Evolutionary conservation across 306 rosid genomes (phyloP), one percentile per base, ranked within the genome.

Genomic region (Senna tora): DNA sequence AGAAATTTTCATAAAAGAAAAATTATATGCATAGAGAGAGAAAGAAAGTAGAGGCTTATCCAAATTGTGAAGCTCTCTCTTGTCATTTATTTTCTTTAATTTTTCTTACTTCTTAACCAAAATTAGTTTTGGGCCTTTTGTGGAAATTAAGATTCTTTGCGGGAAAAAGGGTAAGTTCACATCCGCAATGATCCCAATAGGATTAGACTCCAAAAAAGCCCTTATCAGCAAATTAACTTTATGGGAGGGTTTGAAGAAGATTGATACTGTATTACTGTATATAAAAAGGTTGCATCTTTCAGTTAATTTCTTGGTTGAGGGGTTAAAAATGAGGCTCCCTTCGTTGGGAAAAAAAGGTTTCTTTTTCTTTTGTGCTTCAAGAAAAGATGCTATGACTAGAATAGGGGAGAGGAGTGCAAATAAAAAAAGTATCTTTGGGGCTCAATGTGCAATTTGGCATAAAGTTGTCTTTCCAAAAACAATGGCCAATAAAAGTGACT

Each of bases 121-220:
- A 86, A 36, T 64, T 62, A 17, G 41, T 39, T 77, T 57, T 68
- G 21, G 53, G 46, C 1, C 22, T 67, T 56, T 5, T 2, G 30
- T 41, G n/a, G 15, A 47, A 70, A 70, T 74, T 38, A 73, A 83
- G 88, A 88, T 88, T 88, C 93, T 83, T 84, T 86, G 88, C 73
- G 39, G 74, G n/a, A 65, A 43, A 69, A 69, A 19, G 65, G 54
- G 69, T 55, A 55, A 67, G 71, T 76, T 56, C 41, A 51, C 57
- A 79, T 80, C 77, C 83, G 58, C 45, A 57, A n/a, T 20, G 65
- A 71, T 69, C 77, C 38, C 25, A 28, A 19, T 74, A 41, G 4
- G 33, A 2, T 32, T 73, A 70, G 66, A 65, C 33, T 34, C 4
- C 47, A 4, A 7, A 62, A 78, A 38, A 7, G 7, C 54, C 36